Evolutionary conservation across 2,329 filamentous ascomycete species (phyloP).

Genomic region (Fusarium bactridioides): DNA sequence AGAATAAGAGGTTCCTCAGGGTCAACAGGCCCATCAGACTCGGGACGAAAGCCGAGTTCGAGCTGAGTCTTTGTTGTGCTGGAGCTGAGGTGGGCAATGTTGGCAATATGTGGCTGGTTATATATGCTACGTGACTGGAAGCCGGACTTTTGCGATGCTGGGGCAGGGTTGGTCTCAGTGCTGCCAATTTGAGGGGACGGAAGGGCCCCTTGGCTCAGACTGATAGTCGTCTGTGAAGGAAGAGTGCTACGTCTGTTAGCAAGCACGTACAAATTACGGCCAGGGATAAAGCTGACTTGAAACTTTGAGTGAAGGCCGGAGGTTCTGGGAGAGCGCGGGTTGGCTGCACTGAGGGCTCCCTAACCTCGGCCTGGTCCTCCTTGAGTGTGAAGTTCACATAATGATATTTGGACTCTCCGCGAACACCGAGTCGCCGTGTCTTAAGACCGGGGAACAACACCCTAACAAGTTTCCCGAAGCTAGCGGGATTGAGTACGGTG

Average conservation of each 20-base stretch:
- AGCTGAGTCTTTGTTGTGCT: slow-evolving; percentile 66
- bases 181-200: slow-evolving; percentile 44
- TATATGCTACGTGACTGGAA: slow-evolving; percentile 59
- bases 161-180: slow-evolving; percentile 27
- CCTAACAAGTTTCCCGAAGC: slow-evolving; percentile 95
- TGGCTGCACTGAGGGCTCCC: slow-evolving; percentile 55
- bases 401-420: slow-evolving; percentile 98
- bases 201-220: slow-evolving; percentile 36
- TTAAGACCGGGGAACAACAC: slow-evolving; percentile 96
- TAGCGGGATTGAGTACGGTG: slow-evolving; percentile 93
- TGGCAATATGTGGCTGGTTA: slow-evolving; percentile 64
- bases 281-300: slow-evolving; percentile 54
- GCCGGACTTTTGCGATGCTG: slow-evolving; percentile 14
- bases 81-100: slow-evolving; percentile 65
- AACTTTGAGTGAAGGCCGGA: slow-evolving; percentile 55
- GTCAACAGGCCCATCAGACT: slow-evolving; percentile 57
- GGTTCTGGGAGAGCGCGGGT: slow-evolving; percentile 60
- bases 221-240: slow-evolving; percentile 44
- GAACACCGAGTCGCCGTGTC: slow-evolving; percentile 88
- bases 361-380: slow-evolving; percentile 62
- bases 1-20: slow-evolving; percentile 77
- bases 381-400: slow-evolving; percentile 75
- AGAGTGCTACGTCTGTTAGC: slow-evolving; percentile 45
- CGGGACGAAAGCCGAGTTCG: slow-evolving; percentile 67
- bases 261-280: neutral